Conservation (phyloP, 1,284 basidiomycete genomes). For the Meira nashicola region DNA sequence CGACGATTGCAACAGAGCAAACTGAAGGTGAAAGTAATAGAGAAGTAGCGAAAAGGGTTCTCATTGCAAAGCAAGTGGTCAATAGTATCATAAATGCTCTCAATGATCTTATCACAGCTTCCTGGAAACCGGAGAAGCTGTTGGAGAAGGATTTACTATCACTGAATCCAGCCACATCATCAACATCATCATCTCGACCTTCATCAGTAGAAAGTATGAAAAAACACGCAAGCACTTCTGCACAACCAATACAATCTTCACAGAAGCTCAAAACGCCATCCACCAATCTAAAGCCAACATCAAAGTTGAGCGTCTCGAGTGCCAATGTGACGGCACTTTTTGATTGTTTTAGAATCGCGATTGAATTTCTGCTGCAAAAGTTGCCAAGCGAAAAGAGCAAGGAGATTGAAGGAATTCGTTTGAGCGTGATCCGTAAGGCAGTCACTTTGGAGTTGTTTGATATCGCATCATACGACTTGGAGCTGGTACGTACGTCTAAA, state of each 20-base stretch:
- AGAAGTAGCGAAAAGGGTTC: slow-evolving; percentile 9
- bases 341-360: neutral
- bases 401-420: neutral
- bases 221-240: neutral
- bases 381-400: neutral
- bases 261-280: neutral
- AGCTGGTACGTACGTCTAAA: neutral
- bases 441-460: neutral
- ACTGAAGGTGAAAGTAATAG: too few relatives aligned
- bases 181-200: neutral
- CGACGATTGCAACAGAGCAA: too few relatives aligned
- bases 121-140: slow-evolving; percentile 16
- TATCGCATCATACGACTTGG: neutral
- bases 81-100: slow-evolving; percentile 25
- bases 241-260: neutral
- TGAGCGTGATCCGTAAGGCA: neutral
- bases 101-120: slow-evolving; percentile 13
- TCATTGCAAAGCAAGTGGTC: slow-evolving; percentile 34
- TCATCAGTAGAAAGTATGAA: neutral
- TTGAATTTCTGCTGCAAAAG: neutral
- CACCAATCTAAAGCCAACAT: neutral
- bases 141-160: too few relatives aligned
- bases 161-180: too few relatives aligned
- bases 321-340: neutral
- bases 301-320: neutral